Evolutionary conservation across 352 stramenopile genomes (phyloP), one percentile per base, ranked within the genome.

Genomic region (Globisporangium alternatum): DNA sequence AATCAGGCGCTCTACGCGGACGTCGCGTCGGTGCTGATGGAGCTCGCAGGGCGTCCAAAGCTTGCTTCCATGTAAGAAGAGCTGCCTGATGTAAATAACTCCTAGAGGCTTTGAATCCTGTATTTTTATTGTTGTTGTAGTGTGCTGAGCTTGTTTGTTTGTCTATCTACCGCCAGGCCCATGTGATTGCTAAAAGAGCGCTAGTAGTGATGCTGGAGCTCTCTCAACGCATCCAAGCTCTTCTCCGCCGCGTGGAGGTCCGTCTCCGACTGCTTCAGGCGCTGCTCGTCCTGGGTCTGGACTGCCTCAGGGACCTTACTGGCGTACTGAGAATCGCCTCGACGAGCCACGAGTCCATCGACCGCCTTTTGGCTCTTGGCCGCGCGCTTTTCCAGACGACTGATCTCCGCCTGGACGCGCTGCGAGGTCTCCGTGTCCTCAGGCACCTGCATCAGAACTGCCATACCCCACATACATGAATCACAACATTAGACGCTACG

Each of bases 381-480:
- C 0, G 71, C 65, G 39, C 83, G 82, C 52, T 96, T 96, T 28
- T 81, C 70, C 19, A 96, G 64, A 6, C 87, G 75, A 5, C 65
- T 61, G 30, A 94, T 80, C 62, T 96, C 87, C 9, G 71, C 65
- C 6, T 74, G 67, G 21, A 94, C 73, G 12, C 87, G 83, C 44
- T 81, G 69, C 6, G 77, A 82, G 12, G 82, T 96, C 51, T 94
- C 83, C 2, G 74, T 64, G 48, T 89, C 80, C 21, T 89, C 66
- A 3, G 85, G 81, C 1, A 96, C 77, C 13, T 72, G 73, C 45
- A 93, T 72, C 62, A 80, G 57, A 22, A 95, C 87, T 95, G 43
- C 31, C 7, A 65, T 19, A 61, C 53, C 9, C 4, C 10, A n/a
- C 41, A 58, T 48, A 67, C 21, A 48, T 1, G 55, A 28, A 56